Conservation (phyloP, 2,329 filamentous ascomycete species). For the Sporothrix pallida region DNA sequence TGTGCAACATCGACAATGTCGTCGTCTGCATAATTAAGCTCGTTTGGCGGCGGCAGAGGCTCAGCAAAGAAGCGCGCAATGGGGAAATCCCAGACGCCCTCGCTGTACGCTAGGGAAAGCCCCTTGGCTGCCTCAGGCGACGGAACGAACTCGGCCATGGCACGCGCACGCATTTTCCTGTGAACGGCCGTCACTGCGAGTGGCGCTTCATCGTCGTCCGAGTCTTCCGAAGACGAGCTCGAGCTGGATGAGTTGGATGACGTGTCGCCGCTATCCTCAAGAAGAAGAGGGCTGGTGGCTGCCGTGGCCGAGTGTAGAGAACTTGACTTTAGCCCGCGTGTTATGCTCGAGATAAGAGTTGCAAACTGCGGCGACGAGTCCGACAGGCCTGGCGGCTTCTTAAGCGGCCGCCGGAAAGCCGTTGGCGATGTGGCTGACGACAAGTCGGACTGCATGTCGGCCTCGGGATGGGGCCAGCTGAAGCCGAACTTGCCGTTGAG, state of each 20-base stretch:
- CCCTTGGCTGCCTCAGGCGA: conserved; percentile 57
- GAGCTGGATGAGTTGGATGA: conserved; percentile 30
- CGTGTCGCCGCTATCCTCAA: conserved; percentile 34
- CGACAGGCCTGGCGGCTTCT: conserved; percentile 33
- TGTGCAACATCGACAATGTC: conserved; percentile 72
- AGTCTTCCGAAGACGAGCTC: conserved; percentile 42
- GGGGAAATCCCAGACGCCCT: conserved; percentile 56
- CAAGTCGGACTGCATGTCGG: conserved; percentile 32
- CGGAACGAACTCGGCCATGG: conserved; percentile 42
- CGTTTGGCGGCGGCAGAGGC: conserved; percentile 58
- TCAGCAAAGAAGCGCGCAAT: conserved; percentile 64
- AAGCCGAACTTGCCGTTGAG: conserved; percentile 61
- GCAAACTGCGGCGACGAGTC: conserved; percentile 38
- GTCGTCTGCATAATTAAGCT: conserved; percentile 58
- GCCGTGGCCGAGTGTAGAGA: conserved; percentile 41
- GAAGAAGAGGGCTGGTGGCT: conserved; percentile 42
- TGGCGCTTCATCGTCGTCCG: conserved; percentile 60
- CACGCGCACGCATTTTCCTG: conserved; percentile 54
- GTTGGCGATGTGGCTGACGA: conserved; percentile 37
- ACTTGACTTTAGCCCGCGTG: conserved; percentile 45
- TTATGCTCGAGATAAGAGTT: conserved; percentile 48
- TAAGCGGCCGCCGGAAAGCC: conserved; percentile 36
- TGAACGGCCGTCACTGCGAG: conserved; percentile 54
- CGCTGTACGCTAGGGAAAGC: conserved; percentile 55
- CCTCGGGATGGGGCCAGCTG: conserved; percentile 44